These are phyloP conservation scores for Eurotiales sp. DNA, from an alignment of 2,329 filamentous ascomycete genomes.

Conservation along the genomic window DNA sequence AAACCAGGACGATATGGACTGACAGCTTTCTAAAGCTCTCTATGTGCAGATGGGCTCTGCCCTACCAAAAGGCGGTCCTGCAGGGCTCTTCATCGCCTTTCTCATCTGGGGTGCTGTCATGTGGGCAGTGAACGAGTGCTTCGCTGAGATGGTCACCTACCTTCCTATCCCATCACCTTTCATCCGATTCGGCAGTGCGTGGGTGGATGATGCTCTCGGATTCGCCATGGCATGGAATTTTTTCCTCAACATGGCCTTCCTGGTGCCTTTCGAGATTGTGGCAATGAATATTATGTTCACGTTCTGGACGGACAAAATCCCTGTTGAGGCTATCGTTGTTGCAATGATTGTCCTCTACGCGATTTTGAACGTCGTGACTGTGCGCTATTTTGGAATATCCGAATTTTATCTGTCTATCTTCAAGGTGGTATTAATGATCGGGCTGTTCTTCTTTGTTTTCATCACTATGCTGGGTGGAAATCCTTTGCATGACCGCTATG, in stretches of 20 bases:
- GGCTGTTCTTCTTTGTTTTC: slow-evolving; percentile 16
- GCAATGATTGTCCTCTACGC: slow-evolving; percentile 55
- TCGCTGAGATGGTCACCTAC: slow-evolving; percentile 84
- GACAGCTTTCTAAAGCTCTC: slow-evolving; percentile 23
- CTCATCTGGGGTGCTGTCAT: slow-evolving; percentile 21
- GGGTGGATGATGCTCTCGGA: slow-evolving; percentile 75
- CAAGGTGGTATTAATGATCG: slow-evolving; percentile 58
- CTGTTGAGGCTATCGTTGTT: slow-evolving; percentile 59
- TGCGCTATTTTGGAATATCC: slow-evolving; percentile 57
- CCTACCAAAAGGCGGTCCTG: slow-evolving; percentile 36
- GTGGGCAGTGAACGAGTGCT: slow-evolving; percentile 18
- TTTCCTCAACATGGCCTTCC: background rate
- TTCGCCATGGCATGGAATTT: slow-evolving; percentile 69
- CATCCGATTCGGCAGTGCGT: slow-evolving; percentile 73
- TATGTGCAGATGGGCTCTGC: slow-evolving; percentile 37
- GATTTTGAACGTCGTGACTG: slow-evolving; percentile 58
- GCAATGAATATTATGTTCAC: slow-evolving; percentile 8
- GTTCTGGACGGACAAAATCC: slow-evolving; percentile 16
- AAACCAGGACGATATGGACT: background rate
- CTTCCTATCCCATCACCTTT: slow-evolving; percentile 74
- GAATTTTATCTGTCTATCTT: slow-evolving; percentile 61
- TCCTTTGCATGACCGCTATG: slow-evolving; percentile 50
- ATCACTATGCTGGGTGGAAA: slow-evolving; percentile 17
- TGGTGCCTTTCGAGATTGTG: slow-evolving; percentile 13
- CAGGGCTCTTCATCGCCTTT: slow-evolving; percentile 35